phyloP scores from a whole-genome alignment of 768 basidiomycete species.

The Macrolepiota fuliginosa region DNA sequence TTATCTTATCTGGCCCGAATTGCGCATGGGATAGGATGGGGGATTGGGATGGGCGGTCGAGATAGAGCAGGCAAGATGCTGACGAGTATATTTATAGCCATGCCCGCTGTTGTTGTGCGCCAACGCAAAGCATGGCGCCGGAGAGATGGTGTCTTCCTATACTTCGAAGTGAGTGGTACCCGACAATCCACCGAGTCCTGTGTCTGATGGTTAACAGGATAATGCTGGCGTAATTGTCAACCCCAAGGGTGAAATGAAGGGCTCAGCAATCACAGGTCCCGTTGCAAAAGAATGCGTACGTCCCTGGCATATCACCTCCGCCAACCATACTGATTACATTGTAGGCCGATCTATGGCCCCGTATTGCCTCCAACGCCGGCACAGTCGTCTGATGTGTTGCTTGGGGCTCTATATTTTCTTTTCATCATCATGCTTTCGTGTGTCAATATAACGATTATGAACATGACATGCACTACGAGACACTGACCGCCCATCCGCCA shows the following conservation, averaged over 20 bases:
- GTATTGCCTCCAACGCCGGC: constrained; percentile 98
- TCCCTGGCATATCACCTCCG: constrained; percentile 18
- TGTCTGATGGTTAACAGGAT: constrained; percentile 45
- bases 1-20: background rate
- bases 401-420: constrained; percentile 12
- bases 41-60: background rate
- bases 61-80: constrained; percentile 13
- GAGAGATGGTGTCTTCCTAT: constrained; percentile 97
- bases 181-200: background rate
- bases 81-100: constrained; percentile 51
- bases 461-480: constrained; percentile 15
- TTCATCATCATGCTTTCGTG: constrained; percentile 15
- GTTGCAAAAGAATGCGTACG: constrained; percentile 99
- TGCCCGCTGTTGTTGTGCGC: constrained; percentile 95
- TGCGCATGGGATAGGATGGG: no score
- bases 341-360: constrained; percentile 96
- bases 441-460: constrained; percentile 17
- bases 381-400: constrained; percentile 79
- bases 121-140: constrained; percentile 99
- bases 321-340: constrained; percentile 4
- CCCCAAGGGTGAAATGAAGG: constrained; percentile 99
- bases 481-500: background rate
- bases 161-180: constrained; percentile 72
- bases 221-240: constrained; percentile 98
- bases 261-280: constrained; percentile 92